Evolutionary conservation across 805 yeast genomes (phyloP).

Genomic region (Blastobotrys parvus): DNA sequence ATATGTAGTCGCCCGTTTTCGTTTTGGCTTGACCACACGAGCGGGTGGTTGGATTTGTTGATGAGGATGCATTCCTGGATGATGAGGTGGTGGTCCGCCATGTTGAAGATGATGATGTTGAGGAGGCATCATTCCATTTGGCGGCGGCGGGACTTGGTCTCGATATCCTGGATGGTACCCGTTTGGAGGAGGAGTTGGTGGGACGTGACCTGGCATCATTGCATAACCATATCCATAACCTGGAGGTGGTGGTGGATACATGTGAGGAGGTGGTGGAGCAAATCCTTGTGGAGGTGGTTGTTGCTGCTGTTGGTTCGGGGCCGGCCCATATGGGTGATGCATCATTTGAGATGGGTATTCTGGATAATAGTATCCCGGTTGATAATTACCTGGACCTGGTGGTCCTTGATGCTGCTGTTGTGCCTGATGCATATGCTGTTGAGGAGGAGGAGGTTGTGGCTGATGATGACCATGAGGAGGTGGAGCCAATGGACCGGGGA

Average conservation of each 20-base stretch:
- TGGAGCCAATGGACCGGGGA: not conserved
- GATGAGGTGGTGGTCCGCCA: too few species aligned
- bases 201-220: not conserved
- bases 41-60: constrained; percentile 2
- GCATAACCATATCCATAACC: not conserved
- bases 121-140: not conserved
- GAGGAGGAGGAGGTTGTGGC: not conserved
- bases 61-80: not conserved
- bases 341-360: not conserved
- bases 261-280: not conserved
- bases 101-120: too few species aligned
- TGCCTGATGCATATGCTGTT: not conserved
- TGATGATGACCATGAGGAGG: not conserved
- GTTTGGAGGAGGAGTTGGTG: not conserved
- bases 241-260: not conserved
- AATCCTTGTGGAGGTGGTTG: not conserved
- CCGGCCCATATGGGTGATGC: not conserved
- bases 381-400: not conserved
- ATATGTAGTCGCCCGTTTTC: constrained; percentile 73
- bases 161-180: not conserved
- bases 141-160: not conserved
- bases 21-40: constrained; percentile 33
- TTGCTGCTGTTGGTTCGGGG: not conserved
- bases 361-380: not conserved
- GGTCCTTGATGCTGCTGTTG: not conserved